Percentiles rank a stretch among this genome's conserved stretches.
phyloP scores from a whole-genome alignment of 768 basidiomycete species.

The Tricholoma flavovirens region DNA sequence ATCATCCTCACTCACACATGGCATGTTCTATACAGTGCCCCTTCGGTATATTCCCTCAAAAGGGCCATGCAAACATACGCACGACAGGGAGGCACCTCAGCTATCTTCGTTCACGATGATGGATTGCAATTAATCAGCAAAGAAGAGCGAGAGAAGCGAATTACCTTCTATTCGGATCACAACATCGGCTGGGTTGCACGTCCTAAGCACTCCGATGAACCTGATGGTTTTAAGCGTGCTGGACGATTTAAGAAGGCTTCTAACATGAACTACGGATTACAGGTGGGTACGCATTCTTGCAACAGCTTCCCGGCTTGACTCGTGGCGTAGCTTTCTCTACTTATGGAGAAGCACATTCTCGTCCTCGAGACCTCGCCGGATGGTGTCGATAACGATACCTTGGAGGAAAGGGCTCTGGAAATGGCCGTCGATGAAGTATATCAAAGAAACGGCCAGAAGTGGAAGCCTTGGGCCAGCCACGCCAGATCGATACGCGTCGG shows the following conservation, averaged over 20 bases:
- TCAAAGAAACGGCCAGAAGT: conserved; percentile 48
- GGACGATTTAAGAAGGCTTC: conserved; percentile 90
- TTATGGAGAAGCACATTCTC: conserved; percentile 49
- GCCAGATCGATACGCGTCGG: conserved; percentile 71
- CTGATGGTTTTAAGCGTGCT: conserved; percentile 72
- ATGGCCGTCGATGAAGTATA: conserved; percentile 71
- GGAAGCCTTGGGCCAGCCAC: conserved; percentile 75
- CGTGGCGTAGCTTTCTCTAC: conserved; percentile 49
- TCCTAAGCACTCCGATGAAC: conserved; percentile 55
- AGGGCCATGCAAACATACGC: conserved; percentile 91
- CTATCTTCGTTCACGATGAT: conserved; percentile 81
- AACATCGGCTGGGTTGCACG: conserved; percentile 83
- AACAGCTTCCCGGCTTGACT: not conserved
- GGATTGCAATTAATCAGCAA: conserved; percentile 65
- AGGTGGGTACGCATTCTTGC: conserved; percentile 22
- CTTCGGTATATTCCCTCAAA: conserved; percentile 72
- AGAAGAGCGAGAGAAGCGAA: conserved; percentile 59
- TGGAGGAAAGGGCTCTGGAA: conserved; percentile 71
- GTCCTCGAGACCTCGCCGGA: conserved; percentile 37
- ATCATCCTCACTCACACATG: conserved; percentile 1
- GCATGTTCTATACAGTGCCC: conserved; percentile 39
- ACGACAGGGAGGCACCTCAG: conserved; percentile 78
- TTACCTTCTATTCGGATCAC: conserved; percentile 69
- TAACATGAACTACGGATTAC: conserved; percentile 80
- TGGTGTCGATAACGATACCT: conserved; percentile 31